Base-by-base conservation (phyloP, 257 asterid genomes). In the Cordia subcordata region DNA sequence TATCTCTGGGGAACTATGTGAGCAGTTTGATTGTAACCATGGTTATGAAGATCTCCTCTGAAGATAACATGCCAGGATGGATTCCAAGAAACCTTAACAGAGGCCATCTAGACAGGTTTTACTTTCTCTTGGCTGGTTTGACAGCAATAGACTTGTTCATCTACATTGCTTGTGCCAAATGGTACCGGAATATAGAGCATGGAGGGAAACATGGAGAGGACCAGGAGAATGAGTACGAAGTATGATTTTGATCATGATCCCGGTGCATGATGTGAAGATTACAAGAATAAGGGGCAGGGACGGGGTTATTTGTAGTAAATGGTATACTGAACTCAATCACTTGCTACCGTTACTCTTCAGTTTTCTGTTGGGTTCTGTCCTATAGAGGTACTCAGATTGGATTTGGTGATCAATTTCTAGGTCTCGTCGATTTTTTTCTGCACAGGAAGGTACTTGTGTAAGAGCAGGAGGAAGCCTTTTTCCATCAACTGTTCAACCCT, bases 1-100 rank as follows among this genome's bases (percentile, higher is more conserved):
- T 93, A 55, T 93, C 99, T 3, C 73, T 89, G 0, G 97, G 97
- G 55, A 93, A 89, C 72, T 89, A 89, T 1, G 97, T 83, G 0
- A 89, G 97, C 44, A 89, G 94, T 70, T 58, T 89, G 70, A 64
- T 93, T 13, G 96, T 89, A 45, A 86, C 95, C 15, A 55, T 89
- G 10, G 94, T 89, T 49, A 82, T 93, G 92, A 89, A 83, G 63
- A 72, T 93, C 55, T 86, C 99, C 0, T 73, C 92, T 0, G 72
- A 42, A 12, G 90, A 86, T 46, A 78, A 82, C 55, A 79, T 79
- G 91, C 88, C 91, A 0, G 99, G 99, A 42, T 93, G 99, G 99
- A 93, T 93, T 42, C 96, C 97, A 0, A 76, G 81, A 13, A 86
- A 92, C 72, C 95, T 88, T 5, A 85, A 93, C 75, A 74, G 68